These are phyloP conservation scores for Grosmannia huntii DNA, from an alignment of 2,329 filamentous ascomycete genomes.

Conservation along the genomic window DNA sequence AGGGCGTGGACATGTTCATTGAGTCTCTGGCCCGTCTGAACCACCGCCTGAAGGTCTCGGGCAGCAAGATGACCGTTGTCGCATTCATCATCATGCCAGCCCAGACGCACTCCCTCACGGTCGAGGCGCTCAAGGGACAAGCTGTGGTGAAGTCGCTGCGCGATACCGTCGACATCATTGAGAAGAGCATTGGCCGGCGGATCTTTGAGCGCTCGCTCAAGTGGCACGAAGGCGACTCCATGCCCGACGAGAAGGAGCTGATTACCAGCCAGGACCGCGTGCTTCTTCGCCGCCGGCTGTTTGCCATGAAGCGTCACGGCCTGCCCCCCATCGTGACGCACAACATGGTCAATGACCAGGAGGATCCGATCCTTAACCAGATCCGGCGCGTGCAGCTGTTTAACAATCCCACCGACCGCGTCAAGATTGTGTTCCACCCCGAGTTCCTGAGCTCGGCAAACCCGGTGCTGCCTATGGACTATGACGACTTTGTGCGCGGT, in stretches of 20 bases:
- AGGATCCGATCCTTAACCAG: slow-evolving; percentile 92
- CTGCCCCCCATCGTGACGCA: slow-evolving; percentile 95
- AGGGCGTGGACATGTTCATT: slow-evolving; percentile 99
- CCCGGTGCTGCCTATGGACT: slow-evolving; percentile 88
- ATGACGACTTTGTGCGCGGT: slow-evolving; percentile 95
- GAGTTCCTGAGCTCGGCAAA: slow-evolving; percentile 95
- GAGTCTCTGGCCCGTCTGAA: slow-evolving; percentile 91
- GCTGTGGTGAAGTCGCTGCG: slow-evolving; percentile 93
- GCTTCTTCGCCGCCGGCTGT: slow-evolving; percentile 77
- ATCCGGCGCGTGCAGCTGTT: slow-evolving; percentile 92
- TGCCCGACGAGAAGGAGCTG: slow-evolving; percentile 94
- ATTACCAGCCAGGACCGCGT: slow-evolving; percentile 88
- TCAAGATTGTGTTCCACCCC: slow-evolving; percentile 96
- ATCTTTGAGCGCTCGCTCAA: slow-evolving; percentile 88
- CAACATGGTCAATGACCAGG: slow-evolving; percentile 91
- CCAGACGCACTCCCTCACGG: slow-evolving; percentile 86
- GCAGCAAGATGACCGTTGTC: slow-evolving; percentile 87
- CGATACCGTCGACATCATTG: slow-evolving; percentile 86
- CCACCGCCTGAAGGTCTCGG: slow-evolving; percentile 72
- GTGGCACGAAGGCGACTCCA: slow-evolving; percentile 87
- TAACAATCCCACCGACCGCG: slow-evolving; percentile 87
- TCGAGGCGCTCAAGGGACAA: slow-evolving; percentile 91
- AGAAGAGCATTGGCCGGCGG: slow-evolving; percentile 81
- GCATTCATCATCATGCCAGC: slow-evolving; percentile 99
- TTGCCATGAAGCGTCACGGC: slow-evolving; percentile 87